Evolutionary conservation across 306 rosid genomes (phyloP).

Genomic region (Dryas alaskensis): DNA sequence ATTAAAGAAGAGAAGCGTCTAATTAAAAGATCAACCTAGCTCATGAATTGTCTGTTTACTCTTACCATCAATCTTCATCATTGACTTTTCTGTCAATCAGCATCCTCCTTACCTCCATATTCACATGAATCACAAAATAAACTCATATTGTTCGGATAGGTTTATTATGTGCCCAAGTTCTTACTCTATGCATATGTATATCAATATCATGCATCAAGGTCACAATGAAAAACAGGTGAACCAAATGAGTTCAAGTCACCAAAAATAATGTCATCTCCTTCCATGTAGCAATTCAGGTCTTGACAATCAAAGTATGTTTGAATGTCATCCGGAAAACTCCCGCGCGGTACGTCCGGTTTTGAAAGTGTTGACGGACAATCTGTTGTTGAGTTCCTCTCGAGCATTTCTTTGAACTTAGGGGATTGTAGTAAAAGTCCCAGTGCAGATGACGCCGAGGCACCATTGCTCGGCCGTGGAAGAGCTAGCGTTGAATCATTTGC

Average conservation of each 20-base stretch:
- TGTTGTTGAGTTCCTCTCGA: conserved; percentile 35
- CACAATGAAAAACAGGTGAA: conserved; percentile 62
- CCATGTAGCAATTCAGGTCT: conserved; percentile 41
- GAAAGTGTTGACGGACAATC: conserved; percentile 27
- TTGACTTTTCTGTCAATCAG: background rate
- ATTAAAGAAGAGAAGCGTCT: background rate
- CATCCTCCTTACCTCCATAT: background rate
- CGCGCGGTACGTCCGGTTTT: conserved; percentile 41
- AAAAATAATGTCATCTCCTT: conserved; percentile 65
- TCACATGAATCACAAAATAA: conserved; percentile 11
- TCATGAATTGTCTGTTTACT: background rate
- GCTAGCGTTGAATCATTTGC: background rate
- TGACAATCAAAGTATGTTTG: conserved; percentile 76
- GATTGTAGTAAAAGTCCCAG: conserved; percentile 52
- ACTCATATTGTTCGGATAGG: background rate
- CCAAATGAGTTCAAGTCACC: conserved; percentile 51
- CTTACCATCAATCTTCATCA: conserved; percentile 8
- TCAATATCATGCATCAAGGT: conserved; percentile 43
- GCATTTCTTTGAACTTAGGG: conserved; percentile 60
- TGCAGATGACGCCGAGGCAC: conserved; percentile 38
- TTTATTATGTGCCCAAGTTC: too few relatives aligned
- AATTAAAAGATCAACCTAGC: too few relatives aligned
- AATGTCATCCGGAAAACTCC: conserved; percentile 77
- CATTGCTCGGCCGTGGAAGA: background rate
- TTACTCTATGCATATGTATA: too few relatives aligned